Percentiles rank a stretch among this genome's conserved stretches.
phyloP scores from a whole-genome alignment of 306 rosid genomes.

The Malus domestica region DNA sequence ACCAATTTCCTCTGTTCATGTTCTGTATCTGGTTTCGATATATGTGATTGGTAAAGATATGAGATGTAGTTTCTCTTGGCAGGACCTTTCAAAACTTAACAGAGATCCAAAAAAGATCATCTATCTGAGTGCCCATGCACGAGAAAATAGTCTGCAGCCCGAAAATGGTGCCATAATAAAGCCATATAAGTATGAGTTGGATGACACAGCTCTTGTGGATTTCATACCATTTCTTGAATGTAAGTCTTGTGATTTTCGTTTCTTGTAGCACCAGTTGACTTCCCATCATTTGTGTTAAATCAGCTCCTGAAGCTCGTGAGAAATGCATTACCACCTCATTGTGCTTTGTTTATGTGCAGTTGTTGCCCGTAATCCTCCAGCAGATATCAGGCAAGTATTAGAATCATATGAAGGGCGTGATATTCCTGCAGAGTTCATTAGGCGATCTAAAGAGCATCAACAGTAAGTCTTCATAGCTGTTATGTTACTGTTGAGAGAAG shows the following conservation, averaged over 20 bases:
- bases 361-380: conserved; percentile 83
- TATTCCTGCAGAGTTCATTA: conserved; percentile 74
- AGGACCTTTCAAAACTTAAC: conserved; percentile 90
- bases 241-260: conserved; percentile 31
- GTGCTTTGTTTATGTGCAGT: conserved; percentile 44
- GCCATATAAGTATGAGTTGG: conserved; percentile 67
- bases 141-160: conserved; percentile 75
- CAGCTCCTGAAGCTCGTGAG: conserved; percentile 4
- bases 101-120: conserved; percentile 78
- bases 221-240: conserved; percentile 92
- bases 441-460: conserved; percentile 76
- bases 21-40: neutral
- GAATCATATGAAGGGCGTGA: conserved; percentile 77
- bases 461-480: conserved; percentile 28
- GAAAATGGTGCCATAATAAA: conserved; percentile 74
- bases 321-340: conserved; percentile 15
- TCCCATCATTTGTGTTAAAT: neutral
- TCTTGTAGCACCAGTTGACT: conserved; percentile 1
- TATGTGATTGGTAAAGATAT: neutral
- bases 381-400: conserved; percentile 83
- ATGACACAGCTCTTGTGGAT: conserved; percentile 85
- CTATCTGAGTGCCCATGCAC: conserved; percentile 89
- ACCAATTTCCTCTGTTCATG: neutral
- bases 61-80: conserved; percentile 21
- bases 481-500: neutral